Evolutionary conservation across 805 yeast genomes (phyloP).

Genomic region (Spathaspora sp.): DNA sequence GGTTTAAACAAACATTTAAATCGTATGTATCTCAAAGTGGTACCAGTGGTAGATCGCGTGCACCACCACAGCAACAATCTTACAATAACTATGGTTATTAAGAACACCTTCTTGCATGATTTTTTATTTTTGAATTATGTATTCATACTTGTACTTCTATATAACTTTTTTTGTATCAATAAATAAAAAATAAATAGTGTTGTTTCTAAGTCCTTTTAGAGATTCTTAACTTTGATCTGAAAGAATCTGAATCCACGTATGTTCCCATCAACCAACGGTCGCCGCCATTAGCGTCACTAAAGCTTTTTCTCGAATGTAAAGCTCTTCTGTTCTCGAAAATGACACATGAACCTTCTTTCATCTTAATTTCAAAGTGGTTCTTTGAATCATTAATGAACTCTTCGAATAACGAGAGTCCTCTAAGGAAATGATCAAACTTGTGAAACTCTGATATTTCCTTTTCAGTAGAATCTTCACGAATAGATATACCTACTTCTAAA

Average conservation of each 20-base stretch:
- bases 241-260: slow-evolving; percentile 69
- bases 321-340: slow-evolving; percentile 69
- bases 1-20: slow-evolving; percentile 73
- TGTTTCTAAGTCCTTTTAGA: slow-evolving; percentile 2
- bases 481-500: slow-evolving; percentile 53
- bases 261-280: slow-evolving; percentile 75
- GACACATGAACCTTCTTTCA: slow-evolving; percentile 59
- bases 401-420: slow-evolving; percentile 64
- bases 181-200: background rate
- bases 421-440: slow-evolving; percentile 49
- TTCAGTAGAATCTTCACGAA: slow-evolving; percentile 23
- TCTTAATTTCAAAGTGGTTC: slow-evolving; percentile 52
- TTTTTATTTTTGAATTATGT: background rate
- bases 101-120: background rate
- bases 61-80: slow-evolving; percentile 11
- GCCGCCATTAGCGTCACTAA: slow-evolving; percentile 42
- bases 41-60: slow-evolving; percentile 11
- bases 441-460: slow-evolving; percentile 35
- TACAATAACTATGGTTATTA: slow-evolving; percentile 22
- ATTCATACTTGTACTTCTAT: background rate
- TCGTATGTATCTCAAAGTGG: slow-evolving; percentile 19
- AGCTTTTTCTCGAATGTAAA: slow-evolving; percentile 56
- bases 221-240: slow-evolving; percentile 53
- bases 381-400: slow-evolving; percentile 46
- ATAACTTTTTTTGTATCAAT: background rate